A percentile compares a stretch with the other conserved stretches of the same genome.
phyloP scores from a whole-genome alignment of 306 rosid genomes.

The Begonia peltatifolia region DNA sequence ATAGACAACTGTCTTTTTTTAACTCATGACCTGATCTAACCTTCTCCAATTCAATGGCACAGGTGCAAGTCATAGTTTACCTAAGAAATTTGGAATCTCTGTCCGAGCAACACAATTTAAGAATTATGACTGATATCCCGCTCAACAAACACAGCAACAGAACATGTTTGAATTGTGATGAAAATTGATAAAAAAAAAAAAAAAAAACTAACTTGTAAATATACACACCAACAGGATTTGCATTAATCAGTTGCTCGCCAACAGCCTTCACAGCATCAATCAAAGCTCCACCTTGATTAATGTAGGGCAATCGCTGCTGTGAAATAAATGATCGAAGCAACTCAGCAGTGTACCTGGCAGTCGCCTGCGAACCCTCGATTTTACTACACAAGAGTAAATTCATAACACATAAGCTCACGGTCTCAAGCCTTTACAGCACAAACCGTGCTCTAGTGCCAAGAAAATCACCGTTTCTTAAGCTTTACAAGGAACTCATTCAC shows the following conservation, averaged over 20 bases:
- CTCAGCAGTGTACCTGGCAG: constrained; percentile 74
- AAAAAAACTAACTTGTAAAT: too few relatives aligned
- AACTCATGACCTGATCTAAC: too few relatives aligned
- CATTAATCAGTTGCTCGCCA: constrained; percentile 89
- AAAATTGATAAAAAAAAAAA: background rate
- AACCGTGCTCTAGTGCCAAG: constrained; percentile 1
- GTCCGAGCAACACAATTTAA: too few relatives aligned
- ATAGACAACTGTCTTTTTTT: too few relatives aligned
- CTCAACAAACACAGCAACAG: background rate
- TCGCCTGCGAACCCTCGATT: constrained; percentile 90
- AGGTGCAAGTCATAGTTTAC: too few relatives aligned
- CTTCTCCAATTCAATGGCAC: too few relatives aligned
- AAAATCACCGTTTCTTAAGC: constrained; percentile 60
- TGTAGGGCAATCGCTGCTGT: constrained; percentile 64
- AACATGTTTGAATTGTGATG: background rate
- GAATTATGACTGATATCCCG: background rate
- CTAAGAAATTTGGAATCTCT: too few relatives aligned
- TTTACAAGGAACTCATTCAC: constrained; percentile 61
- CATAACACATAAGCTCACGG: background rate
- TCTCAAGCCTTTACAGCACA: background rate
- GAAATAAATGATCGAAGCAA: constrained; percentile 79
- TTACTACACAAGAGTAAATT: constrained; percentile 28
- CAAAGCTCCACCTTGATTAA: constrained; percentile 68
- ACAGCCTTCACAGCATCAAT: constrained; percentile 71
- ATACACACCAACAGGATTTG: constrained; percentile 77